phyloP scores from a whole-genome alignment of 2,329 filamentous ascomycete genomes.

The Botryotinia globosa region DNA sequence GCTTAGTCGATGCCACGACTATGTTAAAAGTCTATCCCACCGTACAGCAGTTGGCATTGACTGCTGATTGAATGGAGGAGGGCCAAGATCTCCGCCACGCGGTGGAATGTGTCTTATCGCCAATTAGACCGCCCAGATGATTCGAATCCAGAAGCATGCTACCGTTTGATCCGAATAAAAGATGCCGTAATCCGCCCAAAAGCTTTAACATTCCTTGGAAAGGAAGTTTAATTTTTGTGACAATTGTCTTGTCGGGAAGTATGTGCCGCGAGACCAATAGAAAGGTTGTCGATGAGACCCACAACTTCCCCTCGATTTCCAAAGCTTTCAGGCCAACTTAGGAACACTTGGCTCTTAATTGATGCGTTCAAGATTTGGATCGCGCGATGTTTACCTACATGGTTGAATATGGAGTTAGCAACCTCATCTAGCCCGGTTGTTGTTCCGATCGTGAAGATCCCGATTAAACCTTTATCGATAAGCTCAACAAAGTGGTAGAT shows the following conservation, averaged over 20 bases:
- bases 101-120: slow-evolving; percentile 38
- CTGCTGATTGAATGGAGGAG: slow-evolving; percentile 28
- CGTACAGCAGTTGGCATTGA: slow-evolving; percentile 30
- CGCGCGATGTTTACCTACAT: slow-evolving; percentile 41
- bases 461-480: neutral
- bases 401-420: slow-evolving; percentile 28
- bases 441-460: neutral
- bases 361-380: slow-evolving; percentile 45
- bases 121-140: slow-evolving; percentile 27
- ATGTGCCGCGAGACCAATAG: slow-evolving; percentile 28
- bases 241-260: slow-evolving; percentile 27
- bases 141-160: slow-evolving; percentile 33
- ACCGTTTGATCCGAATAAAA: slow-evolving; percentile 31
- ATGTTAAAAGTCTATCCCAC: slow-evolving; percentile 31
- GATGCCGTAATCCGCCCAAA: slow-evolving; percentile 23
- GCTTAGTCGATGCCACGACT: slow-evolving; percentile 30
- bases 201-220: slow-evolving; percentile 28
- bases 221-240: slow-evolving; percentile 37
- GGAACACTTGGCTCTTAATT: slow-evolving; percentile 38
- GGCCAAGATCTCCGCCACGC: slow-evolving; percentile 28
- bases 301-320: slow-evolving; percentile 32
- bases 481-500: neutral
- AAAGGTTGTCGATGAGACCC: slow-evolving; percentile 33
- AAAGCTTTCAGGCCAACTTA: neutral
- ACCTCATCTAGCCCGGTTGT: slow-evolving; percentile 10